Base-by-base conservation (phyloP, 441 rosid genomes). In the Arabidopsis hybrid region DNA sequence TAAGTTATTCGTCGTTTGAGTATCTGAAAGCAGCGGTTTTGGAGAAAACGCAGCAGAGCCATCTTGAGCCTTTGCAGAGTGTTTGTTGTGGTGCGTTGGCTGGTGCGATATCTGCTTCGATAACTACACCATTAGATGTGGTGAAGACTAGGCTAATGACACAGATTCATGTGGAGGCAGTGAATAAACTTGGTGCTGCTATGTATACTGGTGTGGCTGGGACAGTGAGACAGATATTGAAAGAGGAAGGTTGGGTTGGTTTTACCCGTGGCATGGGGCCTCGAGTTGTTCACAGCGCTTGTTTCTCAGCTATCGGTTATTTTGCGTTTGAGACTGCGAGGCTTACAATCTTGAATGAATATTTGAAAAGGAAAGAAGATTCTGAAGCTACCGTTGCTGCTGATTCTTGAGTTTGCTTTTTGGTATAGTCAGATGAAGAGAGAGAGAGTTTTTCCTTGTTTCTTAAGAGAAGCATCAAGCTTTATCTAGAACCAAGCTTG, bases 291-390 rank as follows among this genome's bases (percentile, higher is more conserved):
- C 99, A 92, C 53, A 92, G 99, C 74, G 98, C 99, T 35, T 87
- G 97, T 70, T 92, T 95, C 79, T 89, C 98, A 0, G 99, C 98
- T 0, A 65, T 92, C 13, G 96, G 98, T 6, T 92, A 95, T 83
- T 91, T 89, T 81, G 99, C 98, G 1, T 92, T 92, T 75, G 98
- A 95, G 90, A 95, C 98, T 7, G 96, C 97, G 1, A 87, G 96
- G 85, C 88, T 88, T 52, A 70, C 89, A 4, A 85, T 92, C 82
- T 80, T 95, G 80, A 83, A 86, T 69, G 90, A 79, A 76, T 91
- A 88, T 78, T 76, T 92, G 86, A 85, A 85, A 84, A 79, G 72
- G 71, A 93, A 88, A 79, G 88, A 85, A 71, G 75, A 73, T 72
- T 78, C 61, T 7, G 84, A 82, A 57, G 62, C 80, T 83, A 83